These are phyloP conservation scores for Sedum album DNA, from an alignment of 164 flowering plant species.

Conservation along the genomic window DNA sequence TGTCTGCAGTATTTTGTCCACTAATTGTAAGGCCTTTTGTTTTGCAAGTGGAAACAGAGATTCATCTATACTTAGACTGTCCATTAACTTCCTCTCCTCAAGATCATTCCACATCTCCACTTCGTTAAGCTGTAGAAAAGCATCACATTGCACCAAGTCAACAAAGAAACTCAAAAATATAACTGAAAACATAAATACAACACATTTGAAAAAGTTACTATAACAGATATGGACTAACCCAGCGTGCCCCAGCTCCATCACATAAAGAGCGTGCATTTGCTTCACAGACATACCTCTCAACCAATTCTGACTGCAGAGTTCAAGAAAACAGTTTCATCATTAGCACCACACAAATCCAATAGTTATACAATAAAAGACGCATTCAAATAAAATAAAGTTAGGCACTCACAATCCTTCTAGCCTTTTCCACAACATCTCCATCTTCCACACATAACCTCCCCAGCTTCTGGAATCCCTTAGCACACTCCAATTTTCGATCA, in stretches of 20 bases:
- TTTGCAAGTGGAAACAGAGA: conserved; percentile 26
- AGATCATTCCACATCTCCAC: conserved; percentile 47
- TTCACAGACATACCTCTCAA: conserved; percentile 54
- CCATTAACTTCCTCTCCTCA: conserved; percentile 25
- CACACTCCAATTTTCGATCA: conserved; percentile 62
- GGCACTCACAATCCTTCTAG: conserved; percentile 61
- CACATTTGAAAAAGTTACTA: conserved; percentile 7
- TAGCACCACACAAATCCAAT: conserved; percentile 13
- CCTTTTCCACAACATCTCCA: conserved; percentile 61
- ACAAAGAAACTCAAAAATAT: background rate
- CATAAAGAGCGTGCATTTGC: conserved; percentile 51
- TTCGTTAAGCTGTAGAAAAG: conserved; percentile 38
- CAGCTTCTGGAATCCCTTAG: conserved; percentile 52
- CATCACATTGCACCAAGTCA: background rate
- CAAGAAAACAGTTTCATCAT: conserved; percentile 8
- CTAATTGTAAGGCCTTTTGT: conserved; percentile 42
- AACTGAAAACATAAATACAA: background rate
- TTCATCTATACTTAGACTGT: conserved; percentile 26
- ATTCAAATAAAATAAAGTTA: conserved; percentile 9
- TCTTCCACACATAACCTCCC: conserved; percentile 77
- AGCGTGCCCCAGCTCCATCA: conserved; percentile 47
- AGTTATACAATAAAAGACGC: background rate
- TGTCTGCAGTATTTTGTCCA: conserved; percentile 36
- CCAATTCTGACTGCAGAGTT: conserved; percentile 49
- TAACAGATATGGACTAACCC: conserved; percentile 49